Percentiles rank a stretch among this genome's conserved stretches.
Conservation (phyloP, 441 rosid genomes). For the Corymbia citriodora region DNA sequence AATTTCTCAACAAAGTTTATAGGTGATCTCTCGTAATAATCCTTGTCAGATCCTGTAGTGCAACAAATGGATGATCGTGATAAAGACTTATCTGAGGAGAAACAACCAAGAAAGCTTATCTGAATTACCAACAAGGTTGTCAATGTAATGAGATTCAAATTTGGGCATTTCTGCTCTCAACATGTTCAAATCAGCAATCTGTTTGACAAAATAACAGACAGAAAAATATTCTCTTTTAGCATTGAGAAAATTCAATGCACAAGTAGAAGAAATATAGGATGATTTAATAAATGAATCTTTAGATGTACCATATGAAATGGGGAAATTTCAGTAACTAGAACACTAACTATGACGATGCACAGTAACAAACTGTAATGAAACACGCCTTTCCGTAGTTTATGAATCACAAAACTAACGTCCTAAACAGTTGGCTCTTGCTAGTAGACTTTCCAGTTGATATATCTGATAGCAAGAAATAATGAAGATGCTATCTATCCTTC, state of each 20-base stretch:
- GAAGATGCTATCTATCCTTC: not conserved
- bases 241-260: not conserved
- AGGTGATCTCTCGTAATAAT: not conserved
- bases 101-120: not conserved
- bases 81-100: not conserved
- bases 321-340: not conserved
- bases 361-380: not conserved
- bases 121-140: not conserved
- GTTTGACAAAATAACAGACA: not conserved
- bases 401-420: not conserved
- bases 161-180: not conserved
- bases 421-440: not conserved
- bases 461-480: not conserved
- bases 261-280: not conserved
- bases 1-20: not conserved
- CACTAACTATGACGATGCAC: not conserved
- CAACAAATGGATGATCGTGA: not conserved
- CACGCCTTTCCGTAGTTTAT: not conserved
- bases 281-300: not conserved
- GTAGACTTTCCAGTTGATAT: not conserved
- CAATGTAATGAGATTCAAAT: not conserved
- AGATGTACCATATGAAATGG: not conserved
- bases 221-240: not conserved
- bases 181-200: not conserved
- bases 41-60: not conserved